Evolutionary conservation across 1,284 basidiomycete species (phyloP), one percentile per base, ranked within the genome.

Genomic region (Naganishia liquefaciens): DNA sequence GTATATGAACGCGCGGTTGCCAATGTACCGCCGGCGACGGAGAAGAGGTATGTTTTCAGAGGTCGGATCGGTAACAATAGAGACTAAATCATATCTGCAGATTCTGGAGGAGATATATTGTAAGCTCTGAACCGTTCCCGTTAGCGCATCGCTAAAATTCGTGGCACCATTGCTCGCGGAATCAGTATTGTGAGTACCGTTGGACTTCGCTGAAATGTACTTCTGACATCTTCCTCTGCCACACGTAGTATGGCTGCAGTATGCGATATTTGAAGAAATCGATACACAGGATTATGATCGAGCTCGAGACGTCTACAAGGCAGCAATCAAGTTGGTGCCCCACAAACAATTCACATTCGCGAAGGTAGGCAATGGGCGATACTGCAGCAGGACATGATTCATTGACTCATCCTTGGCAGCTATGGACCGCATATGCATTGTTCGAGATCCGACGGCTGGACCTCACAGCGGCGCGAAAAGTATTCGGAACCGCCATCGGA

Each of bases 261-360:
- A 99, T 79, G 94, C 96, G 0, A 80, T 97, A 33, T 99, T 99
- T 71, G 96, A 99, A 79, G 96, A 99, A 80, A 88, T 93, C 51
- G 95, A 98, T 69, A 89, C 88, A 0, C 90, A 91, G 86, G 94
- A 99, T 74, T 89, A 87, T 70, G 83, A 84, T 37, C 87, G 95
- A 6, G 84, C 91, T 19, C 84, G 93, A 57, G 90, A 98, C 73
- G 88, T 99, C 37, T 98, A 95, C 80, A 89, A 93, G 77, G 93
- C 93, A 0, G 92, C 89, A 5, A 80, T 96, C 67, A 86, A 85
- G 66, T 85, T 98, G 27, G 88, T 98, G 1, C 95, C 96, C 0
- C 96, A 99, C 79, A 93, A 93, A 74, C 85, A 87, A 63, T 99
- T 99, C 77, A 98, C 96, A 0, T 99, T 99, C 72, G 92, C 95